Base-by-base conservation (phyloP, 2,329 filamentous ascomycete genomes). In the Tothia fuscella region DNA sequence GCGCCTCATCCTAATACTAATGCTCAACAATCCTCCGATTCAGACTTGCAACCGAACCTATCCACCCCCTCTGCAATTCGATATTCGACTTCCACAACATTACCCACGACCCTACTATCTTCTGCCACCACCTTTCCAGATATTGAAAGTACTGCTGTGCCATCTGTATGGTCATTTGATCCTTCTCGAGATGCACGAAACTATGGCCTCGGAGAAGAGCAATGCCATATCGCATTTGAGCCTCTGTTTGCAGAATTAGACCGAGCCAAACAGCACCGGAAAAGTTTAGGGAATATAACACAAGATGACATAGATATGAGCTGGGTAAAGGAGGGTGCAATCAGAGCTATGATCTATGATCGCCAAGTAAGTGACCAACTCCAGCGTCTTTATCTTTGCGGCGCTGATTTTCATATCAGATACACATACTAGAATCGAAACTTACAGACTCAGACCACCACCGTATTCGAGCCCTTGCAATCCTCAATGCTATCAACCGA, bases 401-500 rank as follows among this genome's bases (percentile, higher is more conserved):
- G n/a, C n/a, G n/a, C n/a, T n/a, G n/a, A n/a, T n/a, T n/a, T n/a
- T n/a, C n/a, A n/a, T n/a, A 16, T 7, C 26, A 62, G 53, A 48
- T 61, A 17, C 60, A 58, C 37, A 50, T 62, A 21, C 44, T 60
- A 5, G 51, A 56, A 6, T 46, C 49, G 4, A 52, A 47, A 10
- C 47, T 46, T 17, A 42, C 50, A 19, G 42, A 43, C 14, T 42
- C 45, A 17, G 49, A 46, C 16, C 51, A 49, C 25, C 41, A 50
- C 34, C 35, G 49, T 12, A 48, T 50, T 7, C 56, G 58, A 14
- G 49, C 50, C 6, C 50, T 55, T 10, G 68, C 71, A n/a, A 64
- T 67, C 10, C 62, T 76, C 1, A 65, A 72, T 51, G 67, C 72
- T 47, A 62, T 77, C 47, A 58, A 74, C 51, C 64, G 67, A 45